Evolutionary conservation across 2,329 filamentous ascomycete species (phyloP).

Genomic region (Penicillium freii): DNA sequence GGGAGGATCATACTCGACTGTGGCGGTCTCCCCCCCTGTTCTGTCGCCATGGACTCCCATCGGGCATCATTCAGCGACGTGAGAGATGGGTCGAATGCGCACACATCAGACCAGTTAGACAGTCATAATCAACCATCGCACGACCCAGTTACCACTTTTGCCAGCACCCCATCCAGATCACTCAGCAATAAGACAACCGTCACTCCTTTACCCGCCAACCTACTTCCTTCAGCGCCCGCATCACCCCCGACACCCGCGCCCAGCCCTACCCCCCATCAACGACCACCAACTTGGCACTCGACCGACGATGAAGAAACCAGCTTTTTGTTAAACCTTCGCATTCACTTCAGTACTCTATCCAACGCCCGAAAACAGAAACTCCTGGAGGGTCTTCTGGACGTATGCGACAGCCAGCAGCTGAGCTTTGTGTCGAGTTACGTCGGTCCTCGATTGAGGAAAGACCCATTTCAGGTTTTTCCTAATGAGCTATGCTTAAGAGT

Average conservation of each 20-base stretch:
- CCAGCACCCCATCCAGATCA: slow-evolving; percentile 19
- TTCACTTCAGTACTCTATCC: slow-evolving; percentile 75
- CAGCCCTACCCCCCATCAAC: slow-evolving; percentile 62
- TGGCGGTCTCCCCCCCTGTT: slow-evolving; percentile 7
- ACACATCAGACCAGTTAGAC: slow-evolving; percentile 20
- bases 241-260: slow-evolving; percentile 67
- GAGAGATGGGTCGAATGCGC: slow-evolving; percentile 17
- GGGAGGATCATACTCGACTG: slow-evolving; percentile 1
- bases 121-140: slow-evolving; percentile 37
- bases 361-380: slow-evolving; percentile 74
- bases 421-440: slow-evolving; percentile 97
- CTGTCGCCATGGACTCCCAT: slow-evolving; percentile 22
- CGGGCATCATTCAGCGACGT: slow-evolving; percentile 20
- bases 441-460: slow-evolving; percentile 89
- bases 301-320: slow-evolving; percentile 70
- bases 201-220: slow-evolving; percentile 56
- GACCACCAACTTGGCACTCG: slow-evolving; percentile 52
- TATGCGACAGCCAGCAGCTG: slow-evolving; percentile 91
- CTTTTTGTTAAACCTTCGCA: slow-evolving; percentile 73
- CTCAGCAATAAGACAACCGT: slow-evolving; percentile 41
- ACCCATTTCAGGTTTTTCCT: slow-evolving; percentile 87
- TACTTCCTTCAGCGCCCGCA: slow-evolving; percentile 63
- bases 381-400: slow-evolving; percentile 82
- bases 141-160: slow-evolving; percentile 19
- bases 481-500: slow-evolving; percentile 90